These are phyloP conservation scores for Fonsecaea multimorphosa DNA, from an alignment of 2,329 filamentous ascomycete genomes.

Conservation along the genomic window DNA sequence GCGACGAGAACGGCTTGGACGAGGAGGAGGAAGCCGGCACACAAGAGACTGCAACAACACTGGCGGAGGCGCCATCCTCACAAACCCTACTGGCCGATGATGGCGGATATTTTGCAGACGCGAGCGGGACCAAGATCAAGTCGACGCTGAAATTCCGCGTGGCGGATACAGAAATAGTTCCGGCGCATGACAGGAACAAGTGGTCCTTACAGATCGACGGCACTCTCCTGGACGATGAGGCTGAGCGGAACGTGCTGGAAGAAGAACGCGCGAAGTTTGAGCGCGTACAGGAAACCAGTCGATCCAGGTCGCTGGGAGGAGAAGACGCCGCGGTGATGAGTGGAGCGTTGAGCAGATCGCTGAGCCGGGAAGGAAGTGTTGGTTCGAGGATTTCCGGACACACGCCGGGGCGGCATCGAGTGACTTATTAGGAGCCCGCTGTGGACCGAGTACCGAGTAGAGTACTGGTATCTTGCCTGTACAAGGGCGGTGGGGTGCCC, in stretches of 20 bases:
- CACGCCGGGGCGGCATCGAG: slow-evolving; percentile 23
- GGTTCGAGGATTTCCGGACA: slow-evolving; percentile 30
- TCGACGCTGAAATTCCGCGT: slow-evolving; percentile 78
- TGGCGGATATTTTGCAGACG: slow-evolving; percentile 78
- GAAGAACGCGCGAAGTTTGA: slow-evolving; percentile 56
- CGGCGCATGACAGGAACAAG: slow-evolving; percentile 73
- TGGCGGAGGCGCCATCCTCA: background rate
- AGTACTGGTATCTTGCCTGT: too few relatives aligned
- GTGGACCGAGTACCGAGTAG: background rate
- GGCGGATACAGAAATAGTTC: slow-evolving; percentile 75
- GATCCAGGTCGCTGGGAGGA: slow-evolving; percentile 39
- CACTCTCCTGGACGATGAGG: slow-evolving; percentile 75
- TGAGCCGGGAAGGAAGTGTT: slow-evolving; percentile 35
- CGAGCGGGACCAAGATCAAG: slow-evolving; percentile 69
- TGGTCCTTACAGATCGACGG: slow-evolving; percentile 87
- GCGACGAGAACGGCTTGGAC: slow-evolving; percentile 44
- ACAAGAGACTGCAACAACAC: slow-evolving; percentile 38
- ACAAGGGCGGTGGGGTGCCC: too few relatives aligned
- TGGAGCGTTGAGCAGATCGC: slow-evolving; percentile 29
- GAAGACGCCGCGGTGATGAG: slow-evolving; percentile 30
- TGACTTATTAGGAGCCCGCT: slow-evolving; percentile 21
- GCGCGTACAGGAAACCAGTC: slow-evolving; percentile 44
- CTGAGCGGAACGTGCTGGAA: slow-evolving; percentile 66
- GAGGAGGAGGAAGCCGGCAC: slow-evolving; percentile 57
- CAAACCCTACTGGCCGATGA: slow-evolving; percentile 49